Percentiles rank a stretch among this genome's conserved stretches.
These are phyloP conservation scores for Pyrenochaeta sp. DNA, from an alignment of 2,329 filamentous ascomycete species.

Conservation along the genomic window DNA sequence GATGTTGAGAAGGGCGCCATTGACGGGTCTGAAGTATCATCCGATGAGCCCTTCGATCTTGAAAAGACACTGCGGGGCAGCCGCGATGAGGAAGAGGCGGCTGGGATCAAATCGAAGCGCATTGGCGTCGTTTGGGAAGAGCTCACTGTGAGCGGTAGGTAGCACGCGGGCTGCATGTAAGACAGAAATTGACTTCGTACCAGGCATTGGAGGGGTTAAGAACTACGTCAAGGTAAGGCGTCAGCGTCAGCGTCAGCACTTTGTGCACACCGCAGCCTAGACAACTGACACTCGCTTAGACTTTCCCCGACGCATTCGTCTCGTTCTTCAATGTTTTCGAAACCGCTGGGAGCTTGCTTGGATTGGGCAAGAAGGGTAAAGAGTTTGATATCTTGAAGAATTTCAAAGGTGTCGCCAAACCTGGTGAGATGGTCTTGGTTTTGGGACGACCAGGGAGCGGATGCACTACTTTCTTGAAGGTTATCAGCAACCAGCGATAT, in stretches of 20 bases:
- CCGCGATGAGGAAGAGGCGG: slow-evolving; percentile 73
- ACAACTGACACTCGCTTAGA: slow-evolving; percentile 51
- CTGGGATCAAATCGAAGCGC: slow-evolving; percentile 82
- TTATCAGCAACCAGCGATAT: slow-evolving; percentile 63
- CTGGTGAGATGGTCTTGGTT: slow-evolving; percentile 89
- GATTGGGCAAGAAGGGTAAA: slow-evolving; percentile 70
- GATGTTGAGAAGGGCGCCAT: slow-evolving; percentile 68
- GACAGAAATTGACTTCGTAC: slow-evolving; percentile 3
- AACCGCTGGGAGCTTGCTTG: slow-evolving; percentile 70
- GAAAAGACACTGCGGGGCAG: slow-evolving; percentile 77
- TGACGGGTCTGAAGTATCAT: slow-evolving; percentile 43
- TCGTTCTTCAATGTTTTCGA: slow-evolving; percentile 78
- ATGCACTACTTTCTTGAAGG: slow-evolving; percentile 64
- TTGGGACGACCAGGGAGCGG: slow-evolving; percentile 75
- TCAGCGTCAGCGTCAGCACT: slow-evolving; percentile 20
- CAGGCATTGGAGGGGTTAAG: slow-evolving; percentile 62
- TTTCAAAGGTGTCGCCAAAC: slow-evolving; percentile 67
- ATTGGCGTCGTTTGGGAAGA: slow-evolving; percentile 77
- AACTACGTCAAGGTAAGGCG: slow-evolving; percentile 66
- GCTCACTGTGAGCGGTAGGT: slow-evolving; percentile 72
- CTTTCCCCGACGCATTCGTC: slow-evolving; percentile 79
- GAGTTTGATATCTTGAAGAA: slow-evolving; percentile 78
- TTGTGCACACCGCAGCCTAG: not conserved
- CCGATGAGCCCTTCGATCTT: slow-evolving; percentile 71
- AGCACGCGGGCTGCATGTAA: not conserved